Conservation (phyloP, 1,139 yeast species). For the Geotrichum fermentans region DNA sequence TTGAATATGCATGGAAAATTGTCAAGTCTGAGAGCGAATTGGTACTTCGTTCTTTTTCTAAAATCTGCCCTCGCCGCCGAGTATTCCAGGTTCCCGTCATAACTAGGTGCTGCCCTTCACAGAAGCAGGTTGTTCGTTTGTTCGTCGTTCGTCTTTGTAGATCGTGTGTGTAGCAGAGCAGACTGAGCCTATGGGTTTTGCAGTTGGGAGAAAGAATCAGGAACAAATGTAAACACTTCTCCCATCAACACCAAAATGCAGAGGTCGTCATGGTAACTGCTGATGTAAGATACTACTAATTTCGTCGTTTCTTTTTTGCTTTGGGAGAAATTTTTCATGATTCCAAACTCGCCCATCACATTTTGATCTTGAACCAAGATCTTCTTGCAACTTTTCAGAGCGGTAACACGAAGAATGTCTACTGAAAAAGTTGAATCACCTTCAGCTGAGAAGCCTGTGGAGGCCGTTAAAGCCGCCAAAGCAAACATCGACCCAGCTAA, state of each 20-base stretch:
- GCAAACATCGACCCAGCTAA: background rate
- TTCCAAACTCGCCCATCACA: background rate
- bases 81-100: background rate
- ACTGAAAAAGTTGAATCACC: background rate
- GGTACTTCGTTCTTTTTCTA: too few species aligned
- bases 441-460: background rate
- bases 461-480: background rate
- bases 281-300: background rate
- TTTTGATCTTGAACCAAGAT: background rate
- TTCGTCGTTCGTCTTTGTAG: background rate
- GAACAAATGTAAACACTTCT: too few species aligned
- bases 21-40: constrained; percentile 12
- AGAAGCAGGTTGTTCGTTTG: too few species aligned
- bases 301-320: background rate
- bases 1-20: constrained; percentile 17
- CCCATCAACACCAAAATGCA: too few species aligned
- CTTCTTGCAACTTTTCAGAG: background rate
- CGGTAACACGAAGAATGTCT: background rate
- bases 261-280: background rate
- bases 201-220: too few species aligned
- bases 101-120: background rate
- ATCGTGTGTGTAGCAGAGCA: too few species aligned
- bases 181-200: too few species aligned
- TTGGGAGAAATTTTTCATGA: constrained; percentile 7
- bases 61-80: background rate